phyloP scores from a whole-genome alignment of 306 rosid genomes.

The Vachellia pachyceras region DNA sequence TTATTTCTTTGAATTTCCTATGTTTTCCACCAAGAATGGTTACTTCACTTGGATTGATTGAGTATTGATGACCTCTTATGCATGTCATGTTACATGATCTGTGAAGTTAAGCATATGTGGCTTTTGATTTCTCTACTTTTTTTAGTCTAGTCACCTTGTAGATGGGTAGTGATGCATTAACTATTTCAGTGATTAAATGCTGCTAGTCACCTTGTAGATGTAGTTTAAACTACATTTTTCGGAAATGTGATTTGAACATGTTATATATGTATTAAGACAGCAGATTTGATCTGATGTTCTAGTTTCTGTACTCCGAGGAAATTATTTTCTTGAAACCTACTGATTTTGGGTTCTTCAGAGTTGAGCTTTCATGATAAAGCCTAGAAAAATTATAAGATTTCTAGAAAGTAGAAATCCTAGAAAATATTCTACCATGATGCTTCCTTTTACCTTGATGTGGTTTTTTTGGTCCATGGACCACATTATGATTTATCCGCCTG shows the following conservation, averaged over 20 bases:
- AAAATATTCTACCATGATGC: not conserved
- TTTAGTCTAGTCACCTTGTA: not conserved
- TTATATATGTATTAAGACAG: not conserved
- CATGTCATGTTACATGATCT: not conserved
- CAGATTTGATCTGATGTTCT: not conserved
- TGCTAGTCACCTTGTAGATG: not conserved
- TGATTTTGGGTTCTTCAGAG: conserved; percentile 3
- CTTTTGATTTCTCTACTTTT: conserved; percentile 17
- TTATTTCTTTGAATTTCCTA: conserved; percentile 8
- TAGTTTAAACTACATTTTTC: not conserved
- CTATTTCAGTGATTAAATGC: conserved; percentile 5
- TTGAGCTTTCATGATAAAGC: conserved; percentile 4
- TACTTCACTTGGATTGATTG: not conserved
- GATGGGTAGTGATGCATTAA: conserved; percentile 26
- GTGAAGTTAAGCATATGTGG: not conserved
- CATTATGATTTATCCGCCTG: not conserved
- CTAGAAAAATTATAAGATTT: not conserved
- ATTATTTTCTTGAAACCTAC: not conserved
- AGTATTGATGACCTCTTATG: not conserved
- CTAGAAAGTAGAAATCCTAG: not conserved
- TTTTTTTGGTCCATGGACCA: not conserved
- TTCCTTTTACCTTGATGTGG: not conserved
- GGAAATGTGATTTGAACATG: not conserved
- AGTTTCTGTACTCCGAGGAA: not conserved
- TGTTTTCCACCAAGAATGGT: not conserved